Conservation (phyloP, 495 filamentous ascomycete species). For the Neurospora discreta region DNA sequence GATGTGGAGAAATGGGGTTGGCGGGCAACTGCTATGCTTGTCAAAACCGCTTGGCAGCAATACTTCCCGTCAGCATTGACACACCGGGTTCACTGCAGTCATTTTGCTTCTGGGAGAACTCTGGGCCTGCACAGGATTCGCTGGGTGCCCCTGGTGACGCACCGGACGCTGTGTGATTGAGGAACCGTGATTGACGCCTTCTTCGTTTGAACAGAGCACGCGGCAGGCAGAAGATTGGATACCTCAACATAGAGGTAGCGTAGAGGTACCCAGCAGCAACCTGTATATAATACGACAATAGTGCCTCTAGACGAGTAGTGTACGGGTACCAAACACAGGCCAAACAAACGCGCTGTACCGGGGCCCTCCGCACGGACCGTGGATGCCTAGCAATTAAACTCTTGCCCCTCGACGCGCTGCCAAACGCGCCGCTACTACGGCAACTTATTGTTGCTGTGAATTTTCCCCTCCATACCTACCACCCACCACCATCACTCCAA, state of each 20-base stretch:
- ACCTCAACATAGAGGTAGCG: too few relatives aligned
- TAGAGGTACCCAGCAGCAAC: neutral
- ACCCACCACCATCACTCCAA: conserved; percentile 4
- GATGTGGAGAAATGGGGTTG: neutral
- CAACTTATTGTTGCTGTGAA: neutral
- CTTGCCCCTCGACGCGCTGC: conserved; percentile 18
- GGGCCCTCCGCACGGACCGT: conserved; percentile 1
- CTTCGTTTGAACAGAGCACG: neutral
- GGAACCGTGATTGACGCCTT: too few relatives aligned
- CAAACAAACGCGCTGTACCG: neutral
- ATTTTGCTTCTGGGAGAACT: too few relatives aligned
- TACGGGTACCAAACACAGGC: neutral
- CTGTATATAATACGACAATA: too few relatives aligned
- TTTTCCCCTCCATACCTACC: conserved; percentile 1
- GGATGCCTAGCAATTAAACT: conserved; percentile 15
- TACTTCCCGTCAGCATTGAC: neutral
- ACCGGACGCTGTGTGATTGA: too few relatives aligned
- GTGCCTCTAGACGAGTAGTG: too few relatives aligned
- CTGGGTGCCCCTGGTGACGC: too few relatives aligned
- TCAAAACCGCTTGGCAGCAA: neutral
- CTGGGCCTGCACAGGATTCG: too few relatives aligned
- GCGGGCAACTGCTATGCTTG: neutral
- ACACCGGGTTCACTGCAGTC: too few relatives aligned
- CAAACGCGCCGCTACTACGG: neutral
- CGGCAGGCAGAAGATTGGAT: too few relatives aligned